Base-by-base conservation (phyloP, 2,329 filamentous ascomycete genomes). In the Pleomassaria siparia region DNA sequence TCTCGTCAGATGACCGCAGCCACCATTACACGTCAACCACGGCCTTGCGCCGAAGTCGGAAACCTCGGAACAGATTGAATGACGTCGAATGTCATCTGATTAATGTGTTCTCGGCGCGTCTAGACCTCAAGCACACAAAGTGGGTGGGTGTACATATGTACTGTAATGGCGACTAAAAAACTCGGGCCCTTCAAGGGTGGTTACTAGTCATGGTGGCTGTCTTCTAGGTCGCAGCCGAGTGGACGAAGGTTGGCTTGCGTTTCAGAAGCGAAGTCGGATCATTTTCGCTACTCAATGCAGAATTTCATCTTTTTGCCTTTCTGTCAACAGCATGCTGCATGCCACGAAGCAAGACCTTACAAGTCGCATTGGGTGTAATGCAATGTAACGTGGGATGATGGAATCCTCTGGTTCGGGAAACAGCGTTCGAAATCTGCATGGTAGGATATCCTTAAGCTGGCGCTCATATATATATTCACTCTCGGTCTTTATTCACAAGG, bases 211-310 rank as follows among this genome's bases (percentile, higher is more conserved):
- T 26, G 43, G 57, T 58, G 62, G 62, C 56, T 59, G 53, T 50
- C 49, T 47, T 53, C 53, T n/a, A n/a, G n/a, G 51, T 53, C 48
- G 46, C 50, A 64, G 59, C 60, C 64, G 63, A 60, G 50, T 50
- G 48, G 53, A 51, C 20, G 29, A 18, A 26, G 13, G 41, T 9
- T 35, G 28, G 28, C 35, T 37, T 12, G 35, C 35, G 35, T 24
- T 24, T 3, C 5, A 4, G 18, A 24, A 37, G 35, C 20, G 35
- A 37, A 8, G 35, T 15, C 18, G 32, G 9, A 22, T 22, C 9
- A 20, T 22, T 4, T 4, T 21, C 20, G n/a, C 29, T 9, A 30
- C 15, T 30, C n/a, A n/a, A n/a, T 32, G 13, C 13, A 32, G 29
- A 11, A 32, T 7, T 7, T 26, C 25, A 26, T 26, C n/a, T n/a